These are phyloP conservation scores for Neobulgaria alba DNA, from an alignment of 2,329 filamentous ascomycete genomes.

Conservation along the genomic window DNA sequence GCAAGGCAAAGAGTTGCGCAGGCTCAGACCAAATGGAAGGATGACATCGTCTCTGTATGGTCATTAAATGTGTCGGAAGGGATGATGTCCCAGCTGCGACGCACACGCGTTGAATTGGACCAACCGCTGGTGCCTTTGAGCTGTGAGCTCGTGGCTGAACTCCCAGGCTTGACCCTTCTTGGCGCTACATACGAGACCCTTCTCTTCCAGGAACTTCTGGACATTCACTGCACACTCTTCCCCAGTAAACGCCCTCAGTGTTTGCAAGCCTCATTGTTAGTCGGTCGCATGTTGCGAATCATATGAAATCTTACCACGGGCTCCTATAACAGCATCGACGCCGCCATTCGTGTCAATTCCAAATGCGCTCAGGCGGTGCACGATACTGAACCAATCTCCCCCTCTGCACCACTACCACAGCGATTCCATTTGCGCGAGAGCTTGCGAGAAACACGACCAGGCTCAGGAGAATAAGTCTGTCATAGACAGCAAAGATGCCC, in stretches of 20 bases:
- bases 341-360: slow-evolving; percentile 9
- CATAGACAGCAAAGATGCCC: slow-evolving; percentile 23
- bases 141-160: neutral
- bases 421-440: no score
- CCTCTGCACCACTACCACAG: no score
- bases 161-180: neutral
- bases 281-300: no score
- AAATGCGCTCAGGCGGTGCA: slow-evolving; percentile 22
- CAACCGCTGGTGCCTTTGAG: neutral
- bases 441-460: slow-evolving; percentile 3
- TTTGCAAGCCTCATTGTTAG: no score
- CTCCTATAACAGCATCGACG: no score
- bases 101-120: neutral
- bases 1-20: no score
- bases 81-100: neutral
- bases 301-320: no score
- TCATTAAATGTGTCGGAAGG: no score
- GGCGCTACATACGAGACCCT: neutral
- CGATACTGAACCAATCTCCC: slow-evolving; percentile 21
- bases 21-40: no score
- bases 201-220: neutral
- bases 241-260: no score
- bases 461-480: slow-evolving; percentile 2
- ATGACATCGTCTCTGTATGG: no score
- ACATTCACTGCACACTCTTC: no score